Base-by-base conservation (phyloP, 192 early-diverging fungal genomes). In the Coemansia sp. region DNA sequence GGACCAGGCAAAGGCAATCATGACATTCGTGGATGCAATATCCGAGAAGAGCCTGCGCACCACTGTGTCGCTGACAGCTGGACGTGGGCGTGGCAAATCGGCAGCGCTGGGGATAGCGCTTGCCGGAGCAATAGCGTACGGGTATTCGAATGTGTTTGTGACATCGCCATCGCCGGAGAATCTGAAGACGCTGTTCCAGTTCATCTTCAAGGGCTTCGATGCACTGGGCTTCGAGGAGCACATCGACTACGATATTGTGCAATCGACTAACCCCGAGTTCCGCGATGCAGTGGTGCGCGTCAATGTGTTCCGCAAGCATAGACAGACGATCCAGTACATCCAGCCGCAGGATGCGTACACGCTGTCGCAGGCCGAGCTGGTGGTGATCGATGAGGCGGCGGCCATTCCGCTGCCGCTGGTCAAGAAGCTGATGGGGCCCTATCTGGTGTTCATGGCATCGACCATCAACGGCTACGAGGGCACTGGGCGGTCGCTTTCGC, bases 381-480 rank as follows among this genome's bases (percentile, higher is more conserved):
- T 99, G 15, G 93, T 99, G 9, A 97, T 99, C 74, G 97, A 99
- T 74, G 97, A 99, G 75, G 97, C 97, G 23, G 97, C 97, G 5
- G 97, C 95, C 13, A 99, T 99, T 69, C 97, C 97, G 33, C 82
- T 99, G 45, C 93, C 95, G 14, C 54, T 96, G 42, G 97, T 99
- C 28, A 88, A 89, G 67, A 88, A 86, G 37, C 84, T 99, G 13
- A 80, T 99, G 67, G 97, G 97, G 27, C 93, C 94, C 7, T 97
- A 96, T 67, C 82, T 99, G 15, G 91, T 97, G 14, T 99, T 97
- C 62, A 96, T 99, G 94, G 94, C 97, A 6, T 95, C 93, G 22
- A 99, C 97, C 20, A 97, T 99, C 67, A 97, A 99, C 76, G 97
- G 97, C 25, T 99, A 99, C 79, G 97, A 99, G 83, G 97, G 97